Percentiles rank a stretch among this genome's conserved stretches.
These are phyloP conservation scores for Rhizophora mangle DNA, from an alignment of 345 rosid species.

Conservation along the genomic window DNA sequence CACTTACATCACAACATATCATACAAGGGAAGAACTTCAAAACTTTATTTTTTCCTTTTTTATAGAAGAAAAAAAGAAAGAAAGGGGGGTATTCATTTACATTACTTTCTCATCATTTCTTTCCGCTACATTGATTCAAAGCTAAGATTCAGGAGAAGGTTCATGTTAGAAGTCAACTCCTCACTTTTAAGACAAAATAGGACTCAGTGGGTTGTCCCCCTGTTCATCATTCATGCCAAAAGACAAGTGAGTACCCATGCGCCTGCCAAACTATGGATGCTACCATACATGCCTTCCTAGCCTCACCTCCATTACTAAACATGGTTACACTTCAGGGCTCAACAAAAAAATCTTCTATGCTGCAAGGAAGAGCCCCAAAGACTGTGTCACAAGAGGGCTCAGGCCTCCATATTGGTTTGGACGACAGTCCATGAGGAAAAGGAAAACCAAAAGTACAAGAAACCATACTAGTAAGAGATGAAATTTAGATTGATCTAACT, in stretches of 20 bases:
- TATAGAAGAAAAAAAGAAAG: too few relatives aligned
- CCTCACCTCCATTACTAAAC: slow-evolving; percentile 8
- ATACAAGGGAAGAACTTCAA: too few relatives aligned
- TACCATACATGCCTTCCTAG: neutral
- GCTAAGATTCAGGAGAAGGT: slow-evolving; percentile 10
- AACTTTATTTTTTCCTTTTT: too few relatives aligned
- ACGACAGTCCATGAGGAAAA: too few relatives aligned
- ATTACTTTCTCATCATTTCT: neutral
- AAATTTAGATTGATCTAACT: neutral
- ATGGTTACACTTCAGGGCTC: slow-evolving; percentile 13
- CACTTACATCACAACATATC: too few relatives aligned
- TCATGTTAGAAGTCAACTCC: too few relatives aligned
- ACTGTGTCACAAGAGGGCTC: too few relatives aligned
- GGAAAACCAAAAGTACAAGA: too few relatives aligned
- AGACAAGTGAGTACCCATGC: slow-evolving; percentile 2
- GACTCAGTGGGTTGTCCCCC: neutral
- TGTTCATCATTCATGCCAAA: neutral
- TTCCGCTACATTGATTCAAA: slow-evolving; percentile 18
- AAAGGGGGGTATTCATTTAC: too few relatives aligned
- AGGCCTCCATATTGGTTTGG: too few relatives aligned
- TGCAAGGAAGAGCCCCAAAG: slow-evolving; percentile 23
- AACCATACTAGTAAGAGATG: too few relatives aligned
- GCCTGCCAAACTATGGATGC: slow-evolving; percentile 7
- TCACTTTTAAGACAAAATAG: neutral
- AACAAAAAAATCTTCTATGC: slow-evolving; percentile 59